Base-by-base conservation (phyloP, 2,329 filamentous ascomycete genomes). In the Colletotrichum sp. region DNA sequence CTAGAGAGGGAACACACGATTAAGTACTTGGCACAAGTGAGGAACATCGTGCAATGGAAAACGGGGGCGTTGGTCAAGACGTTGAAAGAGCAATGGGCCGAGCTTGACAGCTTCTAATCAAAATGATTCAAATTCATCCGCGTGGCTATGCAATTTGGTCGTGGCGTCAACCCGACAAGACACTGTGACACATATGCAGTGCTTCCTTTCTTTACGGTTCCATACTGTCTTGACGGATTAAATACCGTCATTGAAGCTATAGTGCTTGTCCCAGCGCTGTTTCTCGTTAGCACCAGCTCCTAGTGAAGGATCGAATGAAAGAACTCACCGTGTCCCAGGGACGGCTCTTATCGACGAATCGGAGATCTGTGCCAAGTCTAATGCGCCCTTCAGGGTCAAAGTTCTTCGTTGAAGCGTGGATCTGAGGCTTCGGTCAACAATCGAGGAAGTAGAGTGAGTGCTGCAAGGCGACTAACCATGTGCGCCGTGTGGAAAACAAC, bases 331-430 rank as follows among this genome's bases (percentile, higher is more conserved):
- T 87, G 77, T 91, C 90, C 84, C 88, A 91, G 2, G 86, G 87
- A 72, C 86, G 86, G 8, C 86, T 87, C 32, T 52, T 75, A 77
- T 91, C 85, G 9, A 90, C 89, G 78, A 91, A 92, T 3, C 90
- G 85, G 67, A 92, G 78, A 79, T 92, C 90, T 4, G 90, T 91
- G 0, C 88, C 90, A 1, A 92, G 85, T 2, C 90, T 86, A 64
- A 92, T 91, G 1, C 88, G 81, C 70, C 88, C 88, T 8, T 88
- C 82, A 0, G 86, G 85, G 59, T 91, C 89, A 63, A 88, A 84
- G 68, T 92, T 92, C 72, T 91, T 84, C 0, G 89, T 90, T 3
- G 89, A 91, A 0, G 90, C 89, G 79, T 92, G 90, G 22, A 92
- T 70, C 71, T 70, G 6, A 1, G 32, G n/a, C 6, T 12, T 19